Percentiles rank a stretch among this genome's conserved stretches.
These are phyloP conservation scores for Talaromyces sp. DNA, from an alignment of 2,329 filamentous ascomycete genomes.

Conservation along the genomic window DNA sequence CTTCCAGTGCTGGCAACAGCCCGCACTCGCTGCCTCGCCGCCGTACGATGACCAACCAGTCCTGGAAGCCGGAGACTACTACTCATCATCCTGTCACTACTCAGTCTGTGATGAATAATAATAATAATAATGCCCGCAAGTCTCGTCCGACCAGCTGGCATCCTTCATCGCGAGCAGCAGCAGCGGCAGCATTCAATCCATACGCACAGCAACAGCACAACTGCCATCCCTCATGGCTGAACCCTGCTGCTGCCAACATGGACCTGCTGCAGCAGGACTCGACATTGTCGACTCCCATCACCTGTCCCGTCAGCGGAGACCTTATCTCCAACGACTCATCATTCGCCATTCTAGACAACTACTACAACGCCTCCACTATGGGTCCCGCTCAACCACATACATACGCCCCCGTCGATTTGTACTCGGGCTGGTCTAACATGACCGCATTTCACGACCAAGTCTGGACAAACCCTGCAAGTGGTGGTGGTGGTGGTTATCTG, in stretches of 20 bases:
- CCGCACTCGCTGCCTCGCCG: conserved; percentile 40
- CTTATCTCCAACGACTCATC: conserved; percentile 18
- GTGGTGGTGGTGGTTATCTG: conserved; percentile 1
- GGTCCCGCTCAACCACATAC: conserved; percentile 13
- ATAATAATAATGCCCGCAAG: conserved; percentile 27
- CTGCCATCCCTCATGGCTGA: conserved; percentile 9
- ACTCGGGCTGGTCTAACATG: conserved; percentile 18
- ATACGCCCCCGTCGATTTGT: conserved; percentile 17
- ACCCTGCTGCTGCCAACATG: background rate
- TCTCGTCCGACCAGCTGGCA: conserved; percentile 70
- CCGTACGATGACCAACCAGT: conserved; percentile 41
- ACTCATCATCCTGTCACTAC: background rate
- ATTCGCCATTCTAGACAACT: conserved; percentile 12
- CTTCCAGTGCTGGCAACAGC: conserved; percentile 63
- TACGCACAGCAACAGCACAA: conserved; percentile 14
- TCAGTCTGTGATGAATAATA: too few relatives aligned
- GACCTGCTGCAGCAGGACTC: background rate
- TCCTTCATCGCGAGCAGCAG: conserved; percentile 48
- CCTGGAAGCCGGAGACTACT: conserved; percentile 20
- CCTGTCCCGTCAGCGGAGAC: conserved; percentile 11
- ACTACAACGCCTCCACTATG: conserved; percentile 9
- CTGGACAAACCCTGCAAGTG: conserved; percentile 1
- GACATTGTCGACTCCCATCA: conserved; percentile 10
- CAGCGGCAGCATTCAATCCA: background rate
- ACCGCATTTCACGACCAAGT: background rate